phyloP scores from a whole-genome alignment of 306 rosid genomes.

The Glycine tomentella region DNA sequence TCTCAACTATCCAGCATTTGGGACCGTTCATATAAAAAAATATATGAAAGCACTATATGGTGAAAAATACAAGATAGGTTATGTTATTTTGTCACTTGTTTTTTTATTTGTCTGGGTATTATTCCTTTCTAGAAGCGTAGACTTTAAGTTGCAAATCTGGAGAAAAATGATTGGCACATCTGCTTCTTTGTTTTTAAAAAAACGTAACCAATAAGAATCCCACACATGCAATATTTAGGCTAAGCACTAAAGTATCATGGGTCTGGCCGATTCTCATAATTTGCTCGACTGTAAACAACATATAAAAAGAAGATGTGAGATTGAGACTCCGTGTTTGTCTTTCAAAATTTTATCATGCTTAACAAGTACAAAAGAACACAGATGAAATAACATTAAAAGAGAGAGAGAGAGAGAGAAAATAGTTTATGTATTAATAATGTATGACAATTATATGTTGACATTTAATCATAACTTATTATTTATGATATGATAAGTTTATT shows the following conservation, averaged over 20 bases:
- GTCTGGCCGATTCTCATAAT: constrained; percentile 19
- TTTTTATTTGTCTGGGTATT: constrained; percentile 8
- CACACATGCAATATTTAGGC: constrained; percentile 31
- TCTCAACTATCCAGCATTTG: constrained; percentile 21
- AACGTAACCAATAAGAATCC: constrained; percentile 30
- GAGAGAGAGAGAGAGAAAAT: too few species aligned
- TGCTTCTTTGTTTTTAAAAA: constrained; percentile 25
- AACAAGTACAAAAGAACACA: constrained; percentile 16
- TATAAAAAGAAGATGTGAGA: constrained; percentile 19
- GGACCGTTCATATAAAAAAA: not conserved
- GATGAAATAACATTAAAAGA: not conserved
- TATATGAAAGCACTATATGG: not conserved
- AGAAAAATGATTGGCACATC: constrained; percentile 13
- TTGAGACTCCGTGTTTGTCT: not conserved
- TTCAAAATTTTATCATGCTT: constrained; percentile 2
- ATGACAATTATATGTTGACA: too few species aligned
- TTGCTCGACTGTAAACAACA: constrained; percentile 5
- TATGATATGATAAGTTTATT: too few species aligned
- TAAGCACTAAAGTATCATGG: constrained; percentile 7
- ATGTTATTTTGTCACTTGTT: constrained; percentile 26
- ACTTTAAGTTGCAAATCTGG: constrained; percentile 30
- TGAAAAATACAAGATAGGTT: constrained; percentile 2
- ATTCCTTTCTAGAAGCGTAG: constrained; percentile 46
- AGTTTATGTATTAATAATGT: too few species aligned
- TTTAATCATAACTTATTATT: too few species aligned